Evolutionary conservation across 768 basidiomycete species (phyloP).

Genomic region (Strobilomyces echinocephalus): DNA sequence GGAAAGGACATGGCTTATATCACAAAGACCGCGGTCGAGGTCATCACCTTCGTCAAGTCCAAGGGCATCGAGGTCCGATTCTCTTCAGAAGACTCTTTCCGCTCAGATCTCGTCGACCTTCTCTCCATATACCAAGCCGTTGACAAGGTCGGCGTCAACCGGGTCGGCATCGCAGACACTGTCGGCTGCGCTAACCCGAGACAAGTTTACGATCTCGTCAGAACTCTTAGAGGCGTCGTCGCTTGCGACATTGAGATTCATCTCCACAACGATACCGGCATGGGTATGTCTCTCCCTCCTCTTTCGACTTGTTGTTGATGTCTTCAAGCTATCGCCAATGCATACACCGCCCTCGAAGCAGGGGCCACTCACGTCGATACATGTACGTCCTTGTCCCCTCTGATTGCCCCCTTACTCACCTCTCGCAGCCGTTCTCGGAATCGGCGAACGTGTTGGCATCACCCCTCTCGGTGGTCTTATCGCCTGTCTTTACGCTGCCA

Average conservation of each 20-base stretch:
- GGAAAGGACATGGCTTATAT: conserved; percentile 99
- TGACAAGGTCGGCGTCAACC: conserved; percentile 98
- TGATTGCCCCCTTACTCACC: neutral
- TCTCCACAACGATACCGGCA: conserved; percentile 97
- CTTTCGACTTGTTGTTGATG: neutral
- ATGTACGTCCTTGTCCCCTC: conserved; percentile 46
- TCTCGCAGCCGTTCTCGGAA: conserved; percentile 79
- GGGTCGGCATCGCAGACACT: conserved; percentile 98
- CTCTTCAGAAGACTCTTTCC: conserved; percentile 99
- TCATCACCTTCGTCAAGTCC: conserved; percentile 98
- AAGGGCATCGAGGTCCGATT: conserved; percentile 99
- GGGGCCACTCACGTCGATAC: conserved; percentile 99
- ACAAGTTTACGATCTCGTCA: conserved; percentile 97
- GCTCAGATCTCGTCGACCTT: conserved; percentile 97
- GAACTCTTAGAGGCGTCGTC: conserved; percentile 94
- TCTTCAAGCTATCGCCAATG: conserved; percentile 85
- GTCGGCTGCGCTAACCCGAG: conserved; percentile 98
- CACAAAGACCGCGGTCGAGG: conserved; percentile 97
- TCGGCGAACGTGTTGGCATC: conserved; percentile 98
- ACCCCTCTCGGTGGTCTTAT: conserved; percentile 96
- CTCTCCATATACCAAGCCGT: conserved; percentile 99
- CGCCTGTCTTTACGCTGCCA: conserved; percentile 93
- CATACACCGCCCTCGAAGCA: conserved; percentile 96
- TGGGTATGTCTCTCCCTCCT: conserved; percentile 50
- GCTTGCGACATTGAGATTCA: conserved; percentile 97